Base-by-base conservation (phyloP, 1,139 yeast species). In the Geotrichum citri-aurantii region DNA sequence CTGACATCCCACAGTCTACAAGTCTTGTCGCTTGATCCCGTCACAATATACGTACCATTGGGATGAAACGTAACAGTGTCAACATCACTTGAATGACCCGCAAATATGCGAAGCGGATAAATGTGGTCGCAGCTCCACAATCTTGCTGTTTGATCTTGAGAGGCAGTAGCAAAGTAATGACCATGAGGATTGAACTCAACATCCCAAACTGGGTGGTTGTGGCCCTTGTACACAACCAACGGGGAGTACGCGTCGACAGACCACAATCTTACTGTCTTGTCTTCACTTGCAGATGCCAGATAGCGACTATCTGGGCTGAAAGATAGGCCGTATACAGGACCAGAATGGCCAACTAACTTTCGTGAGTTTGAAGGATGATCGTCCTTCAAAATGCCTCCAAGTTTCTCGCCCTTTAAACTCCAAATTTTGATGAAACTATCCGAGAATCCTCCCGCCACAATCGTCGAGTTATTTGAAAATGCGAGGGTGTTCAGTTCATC, bases 101-200 rank as follows among this genome's bases (percentile, higher is more conserved):
- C 98, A 77, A 95, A 92, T 46, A 95, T 90, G 65, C 99, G 79
- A 65, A 95, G 79, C 40, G 99, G 98, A 71, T 93, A 92, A 52
- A 95, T 92, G 73, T 95, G 99, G 72, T 95, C 99, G 63, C 97
- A 91, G 46, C 97, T 92, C 99, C 99, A 95, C 61, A 95, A 78
- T 63, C 98, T 79, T 0, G 98, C 99, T 0, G 99, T 95, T 71
- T 92, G 97, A 70, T 95, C 99, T 69, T 92, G 97, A 3, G 97
- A 90, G 0, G 96, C 97, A 0, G 97, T 91, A 12, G 95, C 97
- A 73, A 95, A 95, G 75, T 95, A 95, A 74, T 93, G 98, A 1
- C 99, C 99, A 68, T 88, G 77, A 1, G 99, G 99, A 3, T 96
- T 86, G 69, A 91, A 93, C 66, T 88, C 82, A 5, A 93, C 97